Base-by-base conservation (phyloP, 805 yeast species). In the Zygosaccharomyces rouxii region DNA sequence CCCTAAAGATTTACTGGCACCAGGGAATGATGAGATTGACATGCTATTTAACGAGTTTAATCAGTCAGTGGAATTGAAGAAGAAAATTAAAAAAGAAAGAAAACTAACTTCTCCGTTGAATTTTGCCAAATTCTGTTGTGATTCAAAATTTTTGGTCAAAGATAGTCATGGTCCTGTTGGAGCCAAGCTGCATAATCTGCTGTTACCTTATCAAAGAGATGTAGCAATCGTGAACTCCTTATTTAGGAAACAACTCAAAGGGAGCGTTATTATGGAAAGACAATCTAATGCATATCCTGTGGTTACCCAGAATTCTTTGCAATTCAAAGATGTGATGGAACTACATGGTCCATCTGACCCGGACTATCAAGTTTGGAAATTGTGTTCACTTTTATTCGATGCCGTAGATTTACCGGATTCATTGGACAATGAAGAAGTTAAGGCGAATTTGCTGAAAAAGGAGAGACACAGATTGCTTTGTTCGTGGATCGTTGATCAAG, bases 351-450 rank as follows among this genome's bases (percentile, higher is more conserved):
- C 44, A 6, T 33, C 54, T 7, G 50, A 57, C 6, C 28, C 50
- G 1, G 66, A 66, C 9, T 72, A 54, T 25, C 58, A 62, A 3
- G 55, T 75, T 10, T 77, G 89, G 79, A 70, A 72, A n/a, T 68
- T 86, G 38, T 77, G 84, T 1, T 77, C 86, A 0, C 74, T 80
- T 18, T 68, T 89, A 38, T 85, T 85, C 65, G 87, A 81, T 60
- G 69, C 69, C 16, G 52, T 59, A 22, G 40, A 42, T 4, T 21
- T 64, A 4, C 40, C 60, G 5, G 56, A 57, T 4, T 52, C 49
- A 7, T 54, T 60, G 16, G 52, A 57, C 19, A 57, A 63, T 45
- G 38, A 55, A 13, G 57, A 48, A 0, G 56, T 63, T 39, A 42
- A 56, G 10, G 52, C 35, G 18, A 55, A 58, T 38, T 55, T 72